Conservation (phyloP, 2,329 filamentous ascomycete genomes). For the Pseudogymnoascus pannorum region DNA sequence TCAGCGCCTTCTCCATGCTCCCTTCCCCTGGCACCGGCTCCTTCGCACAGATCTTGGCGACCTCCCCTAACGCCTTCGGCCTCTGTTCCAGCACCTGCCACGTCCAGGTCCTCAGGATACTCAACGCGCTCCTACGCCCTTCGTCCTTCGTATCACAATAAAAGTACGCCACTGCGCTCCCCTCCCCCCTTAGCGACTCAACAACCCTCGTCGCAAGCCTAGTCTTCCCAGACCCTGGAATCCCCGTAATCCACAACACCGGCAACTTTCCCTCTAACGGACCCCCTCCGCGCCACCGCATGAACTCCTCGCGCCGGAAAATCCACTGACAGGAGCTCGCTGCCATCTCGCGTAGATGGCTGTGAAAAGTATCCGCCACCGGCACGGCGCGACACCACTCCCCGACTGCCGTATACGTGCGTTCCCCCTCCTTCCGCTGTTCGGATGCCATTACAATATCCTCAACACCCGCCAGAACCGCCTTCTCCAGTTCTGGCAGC, state of each 20-base stretch:
- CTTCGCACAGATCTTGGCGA: background rate
- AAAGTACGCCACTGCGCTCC: background rate
- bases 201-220: background rate
- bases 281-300: background rate
- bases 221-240: background rate
- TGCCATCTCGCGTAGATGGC: background rate
- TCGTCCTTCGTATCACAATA: background rate
- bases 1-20: background rate
- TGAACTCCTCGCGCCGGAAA: background rate
- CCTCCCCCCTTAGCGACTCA: background rate
- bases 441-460: background rate
- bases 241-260: background rate
- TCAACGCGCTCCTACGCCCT: background rate
- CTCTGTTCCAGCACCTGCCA: background rate
- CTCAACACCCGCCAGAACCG: background rate
- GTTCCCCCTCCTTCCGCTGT: background rate
- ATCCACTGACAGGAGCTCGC: background rate
- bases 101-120: background rate
- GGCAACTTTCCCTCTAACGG: background rate
- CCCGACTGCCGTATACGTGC: background rate
- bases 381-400: constrained; percentile 1
- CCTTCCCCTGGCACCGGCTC: background rate
- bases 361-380: background rate
- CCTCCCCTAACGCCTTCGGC: background rate
- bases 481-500: background rate